Conservation (phyloP, 331 rosid genomes). For the Pyracantha coccinea region DNA sequence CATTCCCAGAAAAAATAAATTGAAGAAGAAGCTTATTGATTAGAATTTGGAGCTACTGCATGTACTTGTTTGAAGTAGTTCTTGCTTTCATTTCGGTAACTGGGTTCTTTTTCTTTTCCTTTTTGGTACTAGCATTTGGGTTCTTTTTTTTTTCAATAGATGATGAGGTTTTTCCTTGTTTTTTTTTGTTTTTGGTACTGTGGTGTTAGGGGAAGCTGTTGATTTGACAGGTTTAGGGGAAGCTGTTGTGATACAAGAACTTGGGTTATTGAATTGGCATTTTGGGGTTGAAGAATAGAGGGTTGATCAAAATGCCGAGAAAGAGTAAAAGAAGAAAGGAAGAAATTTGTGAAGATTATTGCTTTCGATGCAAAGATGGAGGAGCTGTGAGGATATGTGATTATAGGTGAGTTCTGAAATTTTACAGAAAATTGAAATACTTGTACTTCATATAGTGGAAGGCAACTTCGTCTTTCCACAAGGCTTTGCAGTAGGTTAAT, state of each 20-base stretch:
- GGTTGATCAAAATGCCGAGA: slow-evolving; percentile 22
- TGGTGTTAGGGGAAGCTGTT: background rate
- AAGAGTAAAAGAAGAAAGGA: slow-evolving; percentile 35
- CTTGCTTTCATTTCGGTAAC: background rate
- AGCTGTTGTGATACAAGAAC: background rate
- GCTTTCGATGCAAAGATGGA: slow-evolving; percentile 59
- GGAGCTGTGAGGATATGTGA: slow-evolving; percentile 45
- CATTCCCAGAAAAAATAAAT: background rate
- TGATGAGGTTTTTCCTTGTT: background rate
- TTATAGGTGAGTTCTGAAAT: slow-evolving; percentile 23
- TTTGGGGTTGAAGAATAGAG: background rate
- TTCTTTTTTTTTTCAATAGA: background rate
- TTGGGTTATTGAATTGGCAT: background rate
- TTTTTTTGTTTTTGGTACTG: background rate
- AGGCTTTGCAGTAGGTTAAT: no score
- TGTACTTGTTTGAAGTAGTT: background rate
- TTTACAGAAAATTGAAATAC: background rate
- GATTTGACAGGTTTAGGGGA: background rate
- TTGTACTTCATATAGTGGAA: background rate
- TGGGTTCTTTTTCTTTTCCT: background rate
- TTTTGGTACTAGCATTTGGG: background rate
- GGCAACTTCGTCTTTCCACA: no score
- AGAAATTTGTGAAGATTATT: slow-evolving; percentile 42
- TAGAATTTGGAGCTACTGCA: background rate
- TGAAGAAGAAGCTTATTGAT: background rate